These are phyloP conservation scores for Nothopassalora personata DNA, from an alignment of 2,329 filamentous ascomycete species.

Conservation along the genomic window DNA sequence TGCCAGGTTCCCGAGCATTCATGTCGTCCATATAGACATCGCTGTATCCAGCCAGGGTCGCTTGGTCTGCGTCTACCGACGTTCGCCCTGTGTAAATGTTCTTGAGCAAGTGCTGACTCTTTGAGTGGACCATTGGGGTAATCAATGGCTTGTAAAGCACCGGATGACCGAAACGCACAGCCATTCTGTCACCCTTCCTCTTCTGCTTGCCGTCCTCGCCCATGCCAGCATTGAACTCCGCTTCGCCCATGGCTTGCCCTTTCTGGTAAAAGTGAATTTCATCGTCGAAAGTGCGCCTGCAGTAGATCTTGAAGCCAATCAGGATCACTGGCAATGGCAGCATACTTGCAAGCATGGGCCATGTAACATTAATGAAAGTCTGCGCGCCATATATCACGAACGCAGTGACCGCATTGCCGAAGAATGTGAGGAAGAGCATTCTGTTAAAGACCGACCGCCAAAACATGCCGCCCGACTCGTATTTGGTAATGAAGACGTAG, in stretches of 20 bases:
- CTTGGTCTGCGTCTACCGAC: conserved; percentile 58
- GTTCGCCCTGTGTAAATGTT: conserved; percentile 74
- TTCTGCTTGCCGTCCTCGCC: conserved; percentile 36
- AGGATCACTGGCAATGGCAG: conserved; percentile 70
- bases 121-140: conserved; percentile 92
- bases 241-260: conserved; percentile 48
- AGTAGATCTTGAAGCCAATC: conserved; percentile 81
- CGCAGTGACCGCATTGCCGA: conserved; percentile 74
- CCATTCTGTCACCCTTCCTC: conserved; percentile 59
- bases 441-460: conserved; percentile 92
- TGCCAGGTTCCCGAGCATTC: conserved; percentile 55
- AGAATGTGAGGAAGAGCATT: conserved; percentile 73
- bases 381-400: conserved; percentile 60
- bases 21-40: conserved; percentile 84
- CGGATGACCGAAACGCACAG: conserved; percentile 80
- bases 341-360: conserved; percentile 61
- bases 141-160: conserved; percentile 83
- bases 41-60: conserved; percentile 64
- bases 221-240: conserved; percentile 25
- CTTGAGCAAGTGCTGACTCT: conserved; percentile 79
- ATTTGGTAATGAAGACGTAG: conserved; percentile 92
- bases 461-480: conserved; percentile 86
- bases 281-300: conserved; percentile 67
- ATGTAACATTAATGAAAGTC: conserved; percentile 31
- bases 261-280: conserved; percentile 77